Conservation (phyloP, 768 basidiomycete species). For the Tulasnella sp. region DNA sequence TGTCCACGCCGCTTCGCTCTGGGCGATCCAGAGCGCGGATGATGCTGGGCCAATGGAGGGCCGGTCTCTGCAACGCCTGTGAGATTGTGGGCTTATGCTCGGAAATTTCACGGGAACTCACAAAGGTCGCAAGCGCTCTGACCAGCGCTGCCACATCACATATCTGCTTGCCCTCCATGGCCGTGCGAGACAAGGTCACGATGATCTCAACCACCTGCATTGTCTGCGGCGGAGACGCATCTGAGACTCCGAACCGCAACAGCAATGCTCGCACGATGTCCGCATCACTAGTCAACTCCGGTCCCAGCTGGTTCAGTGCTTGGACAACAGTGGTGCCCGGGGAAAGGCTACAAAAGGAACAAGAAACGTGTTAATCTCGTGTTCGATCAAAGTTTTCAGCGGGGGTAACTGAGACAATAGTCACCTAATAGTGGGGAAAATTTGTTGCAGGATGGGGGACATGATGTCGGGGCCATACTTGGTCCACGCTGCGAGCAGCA, state of each 20-base stretch:
- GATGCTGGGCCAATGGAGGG: slow-evolving; percentile 68
- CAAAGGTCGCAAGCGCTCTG: slow-evolving; percentile 60
- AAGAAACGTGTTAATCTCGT: neutral
- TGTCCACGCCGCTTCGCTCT: slow-evolving; percentile 76
- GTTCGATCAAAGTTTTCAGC: slow-evolving; percentile 14
- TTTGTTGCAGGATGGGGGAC: slow-evolving; percentile 58
- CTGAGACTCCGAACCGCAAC: slow-evolving; percentile 63
- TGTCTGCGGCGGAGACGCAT: slow-evolving; percentile 59
- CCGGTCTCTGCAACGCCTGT: slow-evolving; percentile 38
- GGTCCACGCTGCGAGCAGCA: slow-evolving; percentile 61
- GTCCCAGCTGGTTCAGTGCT: slow-evolving; percentile 62
- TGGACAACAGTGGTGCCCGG: slow-evolving; percentile 61
- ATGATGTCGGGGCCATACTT: slow-evolving; percentile 74
- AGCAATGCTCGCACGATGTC: slow-evolving; percentile 61
- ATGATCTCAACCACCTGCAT: slow-evolving; percentile 60
- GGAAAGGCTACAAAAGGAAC: slow-evolving; percentile 39
- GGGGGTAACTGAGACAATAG: slow-evolving; percentile 10
- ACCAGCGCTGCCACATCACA: slow-evolving; percentile 69
- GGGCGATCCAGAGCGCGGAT: slow-evolving; percentile 80
- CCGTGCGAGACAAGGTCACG: slow-evolving; percentile 51
- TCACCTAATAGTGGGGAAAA: slow-evolving; percentile 66
- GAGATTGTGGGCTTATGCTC: slow-evolving; percentile 13
- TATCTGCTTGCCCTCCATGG: slow-evolving; percentile 57
- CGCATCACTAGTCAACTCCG: slow-evolving; percentile 64
- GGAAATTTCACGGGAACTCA: slow-evolving; percentile 32